Percentiles rank a stretch among this genome's conserved stretches.
Evolutionary conservation across 1,284 basidiomycete genomes (phyloP).

Genomic region (Trichosporon coremiiforme): DNA sequence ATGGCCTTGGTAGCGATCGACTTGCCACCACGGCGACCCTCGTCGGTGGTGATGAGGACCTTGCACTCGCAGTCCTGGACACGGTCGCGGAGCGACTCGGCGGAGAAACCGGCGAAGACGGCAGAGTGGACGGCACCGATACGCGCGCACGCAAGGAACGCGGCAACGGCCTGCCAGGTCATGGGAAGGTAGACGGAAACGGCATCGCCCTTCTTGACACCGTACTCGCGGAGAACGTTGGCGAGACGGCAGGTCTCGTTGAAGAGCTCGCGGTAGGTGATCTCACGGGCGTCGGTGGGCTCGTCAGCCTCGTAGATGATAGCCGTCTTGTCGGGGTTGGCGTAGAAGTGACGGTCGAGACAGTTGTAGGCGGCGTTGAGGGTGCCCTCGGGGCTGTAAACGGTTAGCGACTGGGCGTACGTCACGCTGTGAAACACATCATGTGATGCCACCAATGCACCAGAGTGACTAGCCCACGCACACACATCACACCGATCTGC

Average conservation of each 20-base stretch:
- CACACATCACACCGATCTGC: background rate
- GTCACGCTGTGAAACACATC: background rate
- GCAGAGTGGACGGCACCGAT: constrained; percentile 99
- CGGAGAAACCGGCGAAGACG: constrained; percentile 95
- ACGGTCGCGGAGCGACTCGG: constrained; percentile 94
- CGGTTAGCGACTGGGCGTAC: constrained; percentile 10
- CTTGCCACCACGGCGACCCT: constrained; percentile 92
- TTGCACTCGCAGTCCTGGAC: constrained; percentile 85
- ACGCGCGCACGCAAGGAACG: constrained; percentile 95
- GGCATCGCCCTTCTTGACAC: constrained; percentile 94
- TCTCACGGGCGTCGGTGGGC: constrained; percentile 73
- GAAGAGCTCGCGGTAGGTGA: constrained; percentile 83
- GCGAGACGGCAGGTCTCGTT: constrained; percentile 86
- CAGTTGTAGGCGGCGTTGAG: constrained; percentile 96
- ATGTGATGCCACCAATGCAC: background rate
- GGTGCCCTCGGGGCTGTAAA: constrained; percentile 69
- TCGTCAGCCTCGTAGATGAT: constrained; percentile 99
- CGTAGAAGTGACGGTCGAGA: constrained; percentile 82
- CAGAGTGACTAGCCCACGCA: background rate
- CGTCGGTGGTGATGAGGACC: constrained; percentile 93
- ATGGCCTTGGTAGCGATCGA: constrained; percentile 90
- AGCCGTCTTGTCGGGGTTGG: constrained; percentile 87
- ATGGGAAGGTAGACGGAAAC: constrained; percentile 74
- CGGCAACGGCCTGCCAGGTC: constrained; percentile 85
- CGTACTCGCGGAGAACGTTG: constrained; percentile 86